These are phyloP conservation scores for Ceratocystis alfenasii DNA, from an alignment of 2,329 filamentous ascomycete genomes.

Conservation along the genomic window DNA sequence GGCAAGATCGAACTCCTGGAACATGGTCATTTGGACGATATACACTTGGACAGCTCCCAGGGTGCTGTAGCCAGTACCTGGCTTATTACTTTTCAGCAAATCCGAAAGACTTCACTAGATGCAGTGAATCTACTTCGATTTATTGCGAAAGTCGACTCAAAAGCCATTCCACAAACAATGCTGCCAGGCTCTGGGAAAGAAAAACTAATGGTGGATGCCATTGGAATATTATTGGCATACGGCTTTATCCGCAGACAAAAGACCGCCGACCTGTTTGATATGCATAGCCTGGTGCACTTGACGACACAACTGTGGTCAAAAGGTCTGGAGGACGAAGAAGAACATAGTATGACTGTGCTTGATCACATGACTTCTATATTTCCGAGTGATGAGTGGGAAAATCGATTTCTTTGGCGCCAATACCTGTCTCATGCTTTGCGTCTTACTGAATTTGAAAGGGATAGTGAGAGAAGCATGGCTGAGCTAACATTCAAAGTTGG, in stretches of 20 bases:
- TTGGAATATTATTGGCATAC: neutral
- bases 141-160: neutral
- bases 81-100: neutral
- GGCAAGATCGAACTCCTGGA: neutral
- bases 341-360: too few relatives aligned
- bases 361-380: neutral
- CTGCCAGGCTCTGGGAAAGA: neutral
- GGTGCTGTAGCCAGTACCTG: neutral
- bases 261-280: neutral
- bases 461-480: too few relatives aligned
- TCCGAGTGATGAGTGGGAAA: neutral
- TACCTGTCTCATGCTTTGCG: neutral
- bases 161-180: neutral
- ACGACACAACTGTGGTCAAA: neutral
- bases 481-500: neutral
- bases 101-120: neutral
- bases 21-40: neutral
- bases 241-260: neutral
- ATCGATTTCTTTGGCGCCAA: neutral
- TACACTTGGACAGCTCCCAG: neutral
- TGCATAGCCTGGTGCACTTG: neutral
- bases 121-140: neutral
- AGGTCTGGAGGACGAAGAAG: neutral
- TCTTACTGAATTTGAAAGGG: neutral
- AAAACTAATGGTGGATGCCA: neutral